Evolutionary conservation across 768 basidiomycete species (phyloP).

Genomic region (Cubamyces sp.): DNA sequence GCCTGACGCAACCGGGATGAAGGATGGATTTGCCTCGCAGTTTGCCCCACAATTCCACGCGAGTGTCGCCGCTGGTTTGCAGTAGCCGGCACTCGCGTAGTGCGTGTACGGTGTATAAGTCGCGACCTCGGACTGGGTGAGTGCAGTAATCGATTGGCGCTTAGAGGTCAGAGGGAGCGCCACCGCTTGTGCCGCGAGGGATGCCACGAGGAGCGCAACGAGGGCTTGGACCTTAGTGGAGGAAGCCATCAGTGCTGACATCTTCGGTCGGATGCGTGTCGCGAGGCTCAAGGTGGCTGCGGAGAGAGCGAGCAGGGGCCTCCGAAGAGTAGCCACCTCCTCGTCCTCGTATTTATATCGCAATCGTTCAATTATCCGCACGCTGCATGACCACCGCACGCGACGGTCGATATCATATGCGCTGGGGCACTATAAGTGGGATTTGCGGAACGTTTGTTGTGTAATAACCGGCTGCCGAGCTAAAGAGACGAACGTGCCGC

Average conservation of each 20-base stretch:
- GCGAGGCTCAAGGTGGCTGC: background rate
- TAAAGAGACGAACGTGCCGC: constrained; percentile 3
- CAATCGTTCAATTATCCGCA: too few relatives aligned
- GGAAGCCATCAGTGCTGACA: background rate
- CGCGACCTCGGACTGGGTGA: constrained; percentile 32
- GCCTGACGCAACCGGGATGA: constrained; percentile 52
- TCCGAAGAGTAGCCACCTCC: too few relatives aligned
- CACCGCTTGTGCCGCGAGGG: constrained; percentile 1
- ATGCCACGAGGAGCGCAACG: constrained; percentile 7
- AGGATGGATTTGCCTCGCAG: constrained; percentile 51
- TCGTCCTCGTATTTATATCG: too few relatives aligned
- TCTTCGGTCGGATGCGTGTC: background rate
- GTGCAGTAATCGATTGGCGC: constrained; percentile 30
- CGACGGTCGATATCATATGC: background rate
- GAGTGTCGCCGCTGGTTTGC: constrained; percentile 31
- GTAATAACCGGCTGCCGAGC: background rate
- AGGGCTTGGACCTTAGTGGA: constrained; percentile 3
- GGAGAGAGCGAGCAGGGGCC: background rate
- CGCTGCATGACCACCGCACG: background rate
- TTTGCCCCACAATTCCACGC: constrained; percentile 40
- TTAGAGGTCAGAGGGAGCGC: constrained; percentile 2
- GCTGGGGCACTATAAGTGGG: background rate
- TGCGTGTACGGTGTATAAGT: constrained; percentile 36
- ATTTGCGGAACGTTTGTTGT: background rate
- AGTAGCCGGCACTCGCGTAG: constrained; percentile 39